Conservation (phyloP, 2,329 filamentous ascomycete genomes). For the Aspergillus sergii region DNA sequence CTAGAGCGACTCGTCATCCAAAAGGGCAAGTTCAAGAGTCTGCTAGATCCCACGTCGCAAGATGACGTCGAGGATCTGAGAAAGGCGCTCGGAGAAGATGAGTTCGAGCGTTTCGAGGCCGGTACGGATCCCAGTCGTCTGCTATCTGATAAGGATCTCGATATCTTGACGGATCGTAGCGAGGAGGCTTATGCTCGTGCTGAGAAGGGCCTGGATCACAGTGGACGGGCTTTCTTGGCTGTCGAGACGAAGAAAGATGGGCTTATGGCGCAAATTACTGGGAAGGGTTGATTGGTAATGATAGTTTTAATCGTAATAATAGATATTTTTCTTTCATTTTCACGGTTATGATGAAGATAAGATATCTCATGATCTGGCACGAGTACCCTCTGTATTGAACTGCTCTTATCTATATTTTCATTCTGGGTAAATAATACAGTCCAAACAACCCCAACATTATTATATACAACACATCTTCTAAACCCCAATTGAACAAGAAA, state of each 20-base stretch:
- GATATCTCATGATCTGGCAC: background rate
- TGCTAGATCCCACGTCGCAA: conserved; percentile 58
- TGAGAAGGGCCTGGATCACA: conserved; percentile 71
- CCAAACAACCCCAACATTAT: background rate
- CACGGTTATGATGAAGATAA: background rate
- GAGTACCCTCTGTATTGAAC: background rate
- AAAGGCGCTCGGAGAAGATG: conserved; percentile 70
- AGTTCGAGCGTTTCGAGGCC: conserved; percentile 66
- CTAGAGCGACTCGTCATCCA: conserved; percentile 95
- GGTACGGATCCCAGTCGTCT: conserved; percentile 61
- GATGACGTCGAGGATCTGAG: conserved; percentile 64
- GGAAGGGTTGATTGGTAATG: conserved; percentile 2
- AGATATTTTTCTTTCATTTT: background rate
- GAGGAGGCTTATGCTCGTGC: conserved; percentile 70
- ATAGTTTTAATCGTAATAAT: background rate
- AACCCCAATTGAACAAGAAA: too few relatives aligned
- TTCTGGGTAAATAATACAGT: background rate
- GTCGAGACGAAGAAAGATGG: conserved; percentile 73
- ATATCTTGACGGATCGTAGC: conserved; percentile 75
- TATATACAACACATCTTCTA: background rate
- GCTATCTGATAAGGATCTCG: conserved; percentile 74
- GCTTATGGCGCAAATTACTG: conserved; percentile 32
- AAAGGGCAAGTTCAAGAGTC: conserved; percentile 79
- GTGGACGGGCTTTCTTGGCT: conserved; percentile 63
- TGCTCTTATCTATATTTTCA: background rate